These are phyloP conservation scores for Sextonia rubra DNA, from an alignment of 164 flowering plant species.

Conservation along the genomic window DNA sequence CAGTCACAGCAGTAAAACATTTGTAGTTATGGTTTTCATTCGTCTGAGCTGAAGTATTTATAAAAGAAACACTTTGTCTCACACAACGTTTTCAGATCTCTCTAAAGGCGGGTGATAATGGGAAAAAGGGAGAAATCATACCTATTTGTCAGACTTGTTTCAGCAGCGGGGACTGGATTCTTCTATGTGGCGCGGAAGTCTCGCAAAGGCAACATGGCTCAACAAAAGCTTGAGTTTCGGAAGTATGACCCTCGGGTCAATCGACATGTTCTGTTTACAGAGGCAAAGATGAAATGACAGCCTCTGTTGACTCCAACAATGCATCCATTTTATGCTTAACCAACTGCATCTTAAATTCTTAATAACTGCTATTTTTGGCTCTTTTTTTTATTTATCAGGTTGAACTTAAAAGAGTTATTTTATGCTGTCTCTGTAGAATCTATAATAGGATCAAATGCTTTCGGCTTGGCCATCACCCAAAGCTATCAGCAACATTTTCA, in stretches of 20 bases:
- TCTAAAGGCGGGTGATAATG: no score
- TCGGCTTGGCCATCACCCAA: no score
- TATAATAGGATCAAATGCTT: no score
- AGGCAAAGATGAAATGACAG: slow-evolving; percentile 83
- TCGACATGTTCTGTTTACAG: slow-evolving; percentile 81
- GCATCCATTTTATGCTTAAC: background rate
- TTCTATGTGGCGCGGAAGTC: slow-evolving; percentile 87
- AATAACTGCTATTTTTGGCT: background rate
- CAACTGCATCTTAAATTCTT: background rate
- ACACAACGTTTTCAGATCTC: no score
- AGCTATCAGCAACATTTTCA: no score
- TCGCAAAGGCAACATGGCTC: slow-evolving; percentile 41
- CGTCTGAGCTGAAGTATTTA: no score
- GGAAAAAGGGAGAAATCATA: no score
- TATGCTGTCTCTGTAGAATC: no score
- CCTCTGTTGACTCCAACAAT: background rate
- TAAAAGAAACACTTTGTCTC: no score
- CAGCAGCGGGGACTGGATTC: slow-evolving; percentile 93
- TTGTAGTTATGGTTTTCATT: no score
- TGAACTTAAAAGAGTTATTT: background rate
- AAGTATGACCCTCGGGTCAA: slow-evolving; percentile 92
- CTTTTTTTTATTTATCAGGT: no score
- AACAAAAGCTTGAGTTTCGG: slow-evolving; percentile 93
- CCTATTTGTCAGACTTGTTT: slow-evolving; percentile 83
- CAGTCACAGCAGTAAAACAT: no score